Evolutionary conservation across 495 filamentous ascomycete species (phyloP).

Genomic region (Aspergillus funiculosus): DNA sequence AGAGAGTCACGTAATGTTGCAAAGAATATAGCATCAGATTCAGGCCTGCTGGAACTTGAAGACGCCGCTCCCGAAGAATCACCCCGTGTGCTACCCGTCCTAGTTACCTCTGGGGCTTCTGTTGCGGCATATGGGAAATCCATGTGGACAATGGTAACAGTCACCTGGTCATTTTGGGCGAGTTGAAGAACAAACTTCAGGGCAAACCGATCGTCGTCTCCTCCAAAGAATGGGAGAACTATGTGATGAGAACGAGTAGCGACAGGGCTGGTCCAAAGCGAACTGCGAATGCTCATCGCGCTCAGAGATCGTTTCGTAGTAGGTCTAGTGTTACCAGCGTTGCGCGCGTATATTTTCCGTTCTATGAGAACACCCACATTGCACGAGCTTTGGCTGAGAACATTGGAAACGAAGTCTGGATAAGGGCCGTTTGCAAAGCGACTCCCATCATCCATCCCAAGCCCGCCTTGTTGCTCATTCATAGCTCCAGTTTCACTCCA

Average conservation of each 20-base stretch:
- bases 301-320: conserved; percentile 47
- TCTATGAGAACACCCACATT: conserved; percentile 81
- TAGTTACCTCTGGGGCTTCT: too few species aligned
- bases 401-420: conserved; percentile 59
- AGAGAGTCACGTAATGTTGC: conserved; percentile 57
- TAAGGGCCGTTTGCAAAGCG: conserved; percentile 44
- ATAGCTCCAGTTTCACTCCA: conserved; percentile 84
- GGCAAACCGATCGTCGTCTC: conserved; percentile 75
- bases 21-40: conserved; percentile 56
- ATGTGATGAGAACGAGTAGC: conserved; percentile 69
- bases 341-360: conserved; percentile 49
- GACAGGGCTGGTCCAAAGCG: conserved; percentile 38
- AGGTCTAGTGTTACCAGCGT: conserved; percentile 26
- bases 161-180: conserved; percentile 65
- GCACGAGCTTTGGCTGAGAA: conserved; percentile 54
- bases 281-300: conserved; percentile 51
- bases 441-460: conserved; percentile 23
- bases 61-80: too few species aligned
- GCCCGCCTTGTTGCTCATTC: conserved; percentile 48
- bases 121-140: conserved; percentile 8
- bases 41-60: conserved; percentile 3
- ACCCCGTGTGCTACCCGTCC: too few species aligned
- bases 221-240: conserved; percentile 83
- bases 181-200: conserved; percentile 77
- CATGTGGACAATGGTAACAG: conserved; percentile 33